A percentile compares a stretch with the other conserved stretches of the same genome.
Evolutionary conservation across 352 stramenopile species (phyloP).

Genomic region (Pythium sukuiense): DNA sequence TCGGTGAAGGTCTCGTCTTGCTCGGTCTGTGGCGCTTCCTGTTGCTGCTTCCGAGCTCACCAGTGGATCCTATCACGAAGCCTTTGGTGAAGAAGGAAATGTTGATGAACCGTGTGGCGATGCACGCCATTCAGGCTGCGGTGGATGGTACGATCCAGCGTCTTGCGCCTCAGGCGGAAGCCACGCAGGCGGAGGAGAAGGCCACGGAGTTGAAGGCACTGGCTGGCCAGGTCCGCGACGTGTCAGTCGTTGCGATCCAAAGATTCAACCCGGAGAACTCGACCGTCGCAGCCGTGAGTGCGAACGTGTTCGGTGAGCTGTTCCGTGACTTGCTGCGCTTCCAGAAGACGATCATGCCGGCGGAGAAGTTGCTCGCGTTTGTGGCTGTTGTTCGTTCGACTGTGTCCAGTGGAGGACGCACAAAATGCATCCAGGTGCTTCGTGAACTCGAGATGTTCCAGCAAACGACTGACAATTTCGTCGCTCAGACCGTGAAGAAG

Average conservation of each 20-base stretch:
- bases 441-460: slow-evolving; percentile 89
- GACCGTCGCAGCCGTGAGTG: neutral
- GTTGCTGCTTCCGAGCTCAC: slow-evolving; percentile 92
- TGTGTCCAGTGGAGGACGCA: slow-evolving; percentile 26
- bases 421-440: slow-evolving; percentile 67
- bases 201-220: slow-evolving; percentile 8
- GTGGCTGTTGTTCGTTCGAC: slow-evolving; percentile 37
- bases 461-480: slow-evolving; percentile 83
- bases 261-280: slow-evolving; percentile 28
- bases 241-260: slow-evolving; percentile 31
- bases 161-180: slow-evolving; percentile 42
- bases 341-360: slow-evolving; percentile 70
- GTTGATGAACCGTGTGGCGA: slow-evolving; percentile 85
- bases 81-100: slow-evolving; percentile 93
- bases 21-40: slow-evolving; percentile 93
- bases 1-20: slow-evolving; percentile 85
- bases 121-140: slow-evolving; percentile 60
- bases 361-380: slow-evolving; percentile 57
- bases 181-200: slow-evolving; percentile 13
- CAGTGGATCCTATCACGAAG: slow-evolving; percentile 95
- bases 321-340: slow-evolving; percentile 78
- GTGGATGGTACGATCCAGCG: slow-evolving; percentile 61
- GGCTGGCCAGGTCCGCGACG: slow-evolving; percentile 20
- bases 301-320: slow-evolving; percentile 61
- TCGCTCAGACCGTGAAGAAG: slow-evolving; percentile 62